Percentiles rank a stretch among this genome's conserved stretches.
Conservation (phyloP, 805 yeast genomes). For the Ogataea sp. region DNA sequence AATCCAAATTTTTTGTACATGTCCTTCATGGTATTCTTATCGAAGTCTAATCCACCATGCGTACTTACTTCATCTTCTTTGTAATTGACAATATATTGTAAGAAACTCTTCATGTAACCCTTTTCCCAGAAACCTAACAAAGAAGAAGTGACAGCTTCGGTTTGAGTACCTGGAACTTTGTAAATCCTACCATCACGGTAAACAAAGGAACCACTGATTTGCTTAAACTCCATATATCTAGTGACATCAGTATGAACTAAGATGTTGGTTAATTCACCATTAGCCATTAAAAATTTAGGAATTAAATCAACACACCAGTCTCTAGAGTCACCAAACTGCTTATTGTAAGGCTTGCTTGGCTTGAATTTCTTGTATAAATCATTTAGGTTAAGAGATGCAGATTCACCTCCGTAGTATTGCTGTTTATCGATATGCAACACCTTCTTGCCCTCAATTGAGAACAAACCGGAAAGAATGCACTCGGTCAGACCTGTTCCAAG, state of each 20-base stretch:
- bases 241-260: slow-evolving; percentile 95
- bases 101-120: slow-evolving; percentile 85
- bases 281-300: slow-evolving; percentile 95
- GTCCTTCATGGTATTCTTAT: slow-evolving; percentile 84
- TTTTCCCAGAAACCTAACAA: slow-evolving; percentile 95
- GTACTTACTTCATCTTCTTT: slow-evolving; percentile 72
- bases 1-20: slow-evolving; percentile 84
- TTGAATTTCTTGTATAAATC: slow-evolving; percentile 78
- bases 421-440: slow-evolving; percentile 95
- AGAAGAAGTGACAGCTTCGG: slow-evolving; percentile 86
- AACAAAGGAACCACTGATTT: slow-evolving; percentile 92
- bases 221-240: slow-evolving; percentile 91
- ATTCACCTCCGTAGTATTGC: slow-evolving; percentile 92
- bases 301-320: slow-evolving; percentile 98
- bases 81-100: slow-evolving; percentile 80
- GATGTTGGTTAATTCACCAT: slow-evolving; percentile 94
- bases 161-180: slow-evolving; percentile 88
- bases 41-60: slow-evolving; percentile 81
- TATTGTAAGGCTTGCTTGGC: slow-evolving; percentile 66
- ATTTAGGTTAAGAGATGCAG: slow-evolving; percentile 72
- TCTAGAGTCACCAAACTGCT: slow-evolving; percentile 77
- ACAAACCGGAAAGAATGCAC: slow-evolving; percentile 86
- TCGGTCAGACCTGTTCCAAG: slow-evolving; percentile 93
- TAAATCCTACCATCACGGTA: slow-evolving; percentile 86
- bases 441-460: slow-evolving; percentile 97